These are phyloP conservation scores for Cyclospora cayetanensis DNA, from an alignment of 169 alveolate genomes.

Conservation along the genomic window DNA sequence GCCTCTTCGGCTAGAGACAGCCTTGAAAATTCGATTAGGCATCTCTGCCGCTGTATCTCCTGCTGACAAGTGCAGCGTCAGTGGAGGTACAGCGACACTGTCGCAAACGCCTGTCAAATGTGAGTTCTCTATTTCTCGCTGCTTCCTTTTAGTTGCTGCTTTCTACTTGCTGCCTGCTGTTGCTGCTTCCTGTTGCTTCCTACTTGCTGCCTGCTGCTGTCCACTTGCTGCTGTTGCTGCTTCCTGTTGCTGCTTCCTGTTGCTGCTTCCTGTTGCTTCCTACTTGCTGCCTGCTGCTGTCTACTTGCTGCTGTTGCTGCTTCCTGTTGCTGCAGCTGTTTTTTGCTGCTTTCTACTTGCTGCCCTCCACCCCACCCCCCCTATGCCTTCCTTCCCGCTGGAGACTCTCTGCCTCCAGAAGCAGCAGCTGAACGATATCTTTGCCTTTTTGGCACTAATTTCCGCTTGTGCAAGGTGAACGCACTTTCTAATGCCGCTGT, in stretches of 20 bases:
- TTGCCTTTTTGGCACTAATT: no score
- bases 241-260: not conserved
- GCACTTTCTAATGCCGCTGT: no score
- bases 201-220: not conserved
- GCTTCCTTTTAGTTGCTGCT: not conserved
- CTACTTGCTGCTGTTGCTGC: not conserved
- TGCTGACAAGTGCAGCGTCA: not conserved
- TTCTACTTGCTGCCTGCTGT: not conserved
- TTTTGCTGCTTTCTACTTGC: no score
- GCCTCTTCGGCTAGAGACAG: constrained; percentile 10
- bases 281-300: constrained; percentile 7
- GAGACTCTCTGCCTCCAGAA: no score
- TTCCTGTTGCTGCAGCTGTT: no score
- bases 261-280: not conserved
- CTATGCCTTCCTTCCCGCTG: no score
- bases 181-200: not conserved
- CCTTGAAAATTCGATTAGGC: not conserved
- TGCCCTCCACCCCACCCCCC: no score
- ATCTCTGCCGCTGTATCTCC: constrained; percentile 16
- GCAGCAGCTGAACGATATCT: no score
- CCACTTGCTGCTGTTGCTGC: constrained; percentile 36
- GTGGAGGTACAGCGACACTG: not conserved
- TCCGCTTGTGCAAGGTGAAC: no score
- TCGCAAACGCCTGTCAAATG: not conserved
- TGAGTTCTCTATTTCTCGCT: not conserved